These are phyloP conservation scores for Adansonia grandidieri DNA, from an alignment of 441 rosid species.

Conservation along the genomic window DNA sequence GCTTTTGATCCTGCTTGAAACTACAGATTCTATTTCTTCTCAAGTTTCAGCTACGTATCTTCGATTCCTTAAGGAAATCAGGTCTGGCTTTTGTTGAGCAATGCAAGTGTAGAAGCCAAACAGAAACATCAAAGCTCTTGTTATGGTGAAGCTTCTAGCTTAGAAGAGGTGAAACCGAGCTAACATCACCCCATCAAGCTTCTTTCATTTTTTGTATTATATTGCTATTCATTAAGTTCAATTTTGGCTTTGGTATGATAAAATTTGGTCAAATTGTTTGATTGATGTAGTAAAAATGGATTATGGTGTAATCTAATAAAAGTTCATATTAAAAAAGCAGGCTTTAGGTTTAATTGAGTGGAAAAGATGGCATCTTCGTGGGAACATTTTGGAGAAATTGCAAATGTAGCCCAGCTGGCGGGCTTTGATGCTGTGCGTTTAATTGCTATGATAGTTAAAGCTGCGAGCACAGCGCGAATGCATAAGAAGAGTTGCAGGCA, in stretches of 20 bases:
- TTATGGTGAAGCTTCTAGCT: constrained; percentile 18
- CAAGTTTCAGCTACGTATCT: not conserved
- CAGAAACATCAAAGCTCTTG: not conserved
- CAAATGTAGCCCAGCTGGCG: constrained; percentile 72
- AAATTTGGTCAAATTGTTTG: not conserved
- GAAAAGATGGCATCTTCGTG: constrained; percentile 63
- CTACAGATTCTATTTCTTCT: not conserved
- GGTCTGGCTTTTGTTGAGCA: not conserved
- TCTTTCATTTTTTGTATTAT: not conserved
- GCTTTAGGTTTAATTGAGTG: constrained; percentile 26
- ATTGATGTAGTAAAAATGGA: not conserved
- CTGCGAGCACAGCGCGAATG: constrained; percentile 88
- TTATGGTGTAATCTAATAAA: not conserved
- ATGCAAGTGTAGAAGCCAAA: constrained; percentile 19
- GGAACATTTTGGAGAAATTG: constrained; percentile 82
- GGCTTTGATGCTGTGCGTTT: constrained; percentile 84
- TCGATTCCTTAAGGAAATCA: constrained; percentile 1
- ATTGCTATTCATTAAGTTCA: not conserved
- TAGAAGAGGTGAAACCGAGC: constrained; percentile 27
- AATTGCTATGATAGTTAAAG: constrained; percentile 81
- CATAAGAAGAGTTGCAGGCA: constrained; percentile 95
- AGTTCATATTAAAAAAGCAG: constrained; percentile 4
- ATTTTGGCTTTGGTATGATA: not conserved
- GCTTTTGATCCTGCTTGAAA: constrained; percentile 30
- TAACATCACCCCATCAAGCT: not conserved